Conservation (phyloP, 305 asterid genomes). For the Solanum hybrid region DNA sequence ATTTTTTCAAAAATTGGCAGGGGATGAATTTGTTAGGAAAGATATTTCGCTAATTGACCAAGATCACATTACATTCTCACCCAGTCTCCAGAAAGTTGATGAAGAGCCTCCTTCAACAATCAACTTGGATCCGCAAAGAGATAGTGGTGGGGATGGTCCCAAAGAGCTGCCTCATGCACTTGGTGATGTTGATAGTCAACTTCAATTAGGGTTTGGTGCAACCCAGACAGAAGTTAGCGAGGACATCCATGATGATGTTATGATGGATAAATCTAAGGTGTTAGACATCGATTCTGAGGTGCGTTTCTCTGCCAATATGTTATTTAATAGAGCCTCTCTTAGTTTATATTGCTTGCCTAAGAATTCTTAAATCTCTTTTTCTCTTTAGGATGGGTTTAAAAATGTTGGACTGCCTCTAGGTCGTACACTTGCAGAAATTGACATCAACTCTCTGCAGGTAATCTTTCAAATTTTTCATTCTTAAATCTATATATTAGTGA, state of each 20-base stretch:
- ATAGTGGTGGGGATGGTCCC: slow-evolving; percentile 27
- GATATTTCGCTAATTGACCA: slow-evolving; percentile 76
- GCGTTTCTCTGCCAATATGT: background rate
- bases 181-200: slow-evolving; percentile 22
- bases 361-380: background rate
- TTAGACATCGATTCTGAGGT: slow-evolving; percentile 2
- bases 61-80: slow-evolving; percentile 47
- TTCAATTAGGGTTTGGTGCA: slow-evolving; percentile 26
- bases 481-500: background rate
- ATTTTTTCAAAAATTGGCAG: slow-evolving; percentile 68
- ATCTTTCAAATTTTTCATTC: slow-evolving; percentile 1
- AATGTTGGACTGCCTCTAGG: slow-evolving; percentile 45
- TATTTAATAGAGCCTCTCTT: background rate
- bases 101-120: slow-evolving; percentile 33
- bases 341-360: background rate
- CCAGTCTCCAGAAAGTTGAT: slow-evolving; percentile 41
- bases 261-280: slow-evolving; percentile 34
- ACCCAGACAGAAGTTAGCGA: slow-evolving; percentile 30
- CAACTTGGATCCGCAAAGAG: slow-evolving; percentile 24
- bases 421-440: slow-evolving; percentile 42
- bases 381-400: slow-evolving; percentile 35
- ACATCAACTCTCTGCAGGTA: slow-evolving; percentile 66
- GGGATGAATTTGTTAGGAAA: slow-evolving; percentile 53
- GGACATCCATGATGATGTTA: slow-evolving; percentile 32
- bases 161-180: slow-evolving; percentile 25